These are phyloP conservation scores for Trichoderma brevicompactum DNA, from an alignment of 2,329 filamentous ascomycete species.

Conservation along the genomic window DNA sequence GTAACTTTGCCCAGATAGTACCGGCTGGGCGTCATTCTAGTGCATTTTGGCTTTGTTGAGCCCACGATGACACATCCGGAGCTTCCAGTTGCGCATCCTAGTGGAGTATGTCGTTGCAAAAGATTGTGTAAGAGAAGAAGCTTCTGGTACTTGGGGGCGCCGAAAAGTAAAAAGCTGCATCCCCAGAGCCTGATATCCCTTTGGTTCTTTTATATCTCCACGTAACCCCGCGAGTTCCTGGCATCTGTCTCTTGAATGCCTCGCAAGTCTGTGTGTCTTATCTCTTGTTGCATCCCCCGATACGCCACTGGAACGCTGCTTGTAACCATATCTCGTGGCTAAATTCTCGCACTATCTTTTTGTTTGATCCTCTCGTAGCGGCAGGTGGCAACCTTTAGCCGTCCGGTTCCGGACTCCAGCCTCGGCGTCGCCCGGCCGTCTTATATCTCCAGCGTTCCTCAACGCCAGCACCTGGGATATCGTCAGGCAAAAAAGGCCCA, in stretches of 20 bases:
- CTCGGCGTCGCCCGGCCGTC: neutral
- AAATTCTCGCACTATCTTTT: neutral
- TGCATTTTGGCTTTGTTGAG: conserved; percentile 2
- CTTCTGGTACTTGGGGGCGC: neutral
- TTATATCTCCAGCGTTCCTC: neutral
- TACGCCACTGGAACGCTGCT: neutral
- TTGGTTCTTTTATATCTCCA: conserved; percentile 16
- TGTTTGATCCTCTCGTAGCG: neutral
- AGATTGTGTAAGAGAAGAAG: conserved; percentile 4
- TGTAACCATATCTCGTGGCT: neutral
- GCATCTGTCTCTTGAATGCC: too few species aligned
- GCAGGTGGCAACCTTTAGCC: conserved; percentile 15
- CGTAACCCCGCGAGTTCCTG: neutral
- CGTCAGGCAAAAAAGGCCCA: neutral
- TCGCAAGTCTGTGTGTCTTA: too few species aligned
- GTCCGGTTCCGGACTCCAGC: conserved; percentile 16
- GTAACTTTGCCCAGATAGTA: neutral
- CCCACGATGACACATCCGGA: conserved; percentile 24
- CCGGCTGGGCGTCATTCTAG: neutral
- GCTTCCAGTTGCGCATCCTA: conserved; percentile 17
- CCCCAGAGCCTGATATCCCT: neutral
- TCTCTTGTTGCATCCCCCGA: neutral
- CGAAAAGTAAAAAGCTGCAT: too few species aligned
- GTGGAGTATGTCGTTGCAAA: conserved; percentile 17
- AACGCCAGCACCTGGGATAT: neutral